Evolutionary conservation across 2,329 filamentous ascomycete genomes (phyloP).

Genomic region (Cercospora brassicicola): DNA sequence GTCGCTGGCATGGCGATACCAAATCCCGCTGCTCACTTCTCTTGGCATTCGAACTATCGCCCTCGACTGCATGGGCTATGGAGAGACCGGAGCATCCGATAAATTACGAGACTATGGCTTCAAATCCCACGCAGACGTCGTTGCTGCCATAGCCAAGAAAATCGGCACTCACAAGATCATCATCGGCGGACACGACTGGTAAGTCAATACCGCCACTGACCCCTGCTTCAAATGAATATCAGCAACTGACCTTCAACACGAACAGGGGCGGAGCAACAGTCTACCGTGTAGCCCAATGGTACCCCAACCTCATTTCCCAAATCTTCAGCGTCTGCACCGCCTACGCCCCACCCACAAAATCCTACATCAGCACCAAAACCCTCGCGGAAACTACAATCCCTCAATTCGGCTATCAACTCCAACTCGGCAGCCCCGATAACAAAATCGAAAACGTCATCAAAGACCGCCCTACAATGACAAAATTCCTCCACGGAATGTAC

Average conservation of each 20-base stretch:
- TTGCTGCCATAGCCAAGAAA: constrained; percentile 68
- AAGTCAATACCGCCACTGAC: not conserved
- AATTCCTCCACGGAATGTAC: constrained; percentile 71
- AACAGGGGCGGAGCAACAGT: constrained; percentile 66
- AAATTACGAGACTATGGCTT: constrained; percentile 62
- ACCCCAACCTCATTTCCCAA: constrained; percentile 69
- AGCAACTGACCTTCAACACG: not conserved
- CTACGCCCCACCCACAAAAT: constrained; percentile 57
- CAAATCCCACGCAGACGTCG: constrained; percentile 72
- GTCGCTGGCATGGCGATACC: constrained; percentile 82
- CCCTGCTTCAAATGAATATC: not conserved
- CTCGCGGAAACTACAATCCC: constrained; percentile 59
- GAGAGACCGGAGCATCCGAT: constrained; percentile 55
- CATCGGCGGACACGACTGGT: constrained; percentile 87
- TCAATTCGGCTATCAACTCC: constrained; percentile 81
- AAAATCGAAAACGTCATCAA: constrained; percentile 57
- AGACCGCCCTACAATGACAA: constrained; percentile 58
- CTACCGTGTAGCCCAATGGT: constrained; percentile 71
- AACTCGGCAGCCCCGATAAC: constrained; percentile 56
- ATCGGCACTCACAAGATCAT: constrained; percentile 63
- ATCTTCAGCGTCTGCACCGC: constrained; percentile 79
- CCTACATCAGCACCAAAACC: constrained; percentile 59
- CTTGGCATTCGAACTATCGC: constrained; percentile 76
- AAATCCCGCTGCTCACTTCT: constrained; percentile 73
- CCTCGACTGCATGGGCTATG: constrained; percentile 85